Percentiles rank a stretch among this genome's conserved stretches.
Evolutionary conservation across 495 filamentous ascomycete genomes (phyloP).

Genomic region (Lasiosphaeriaceae sp.): DNA sequence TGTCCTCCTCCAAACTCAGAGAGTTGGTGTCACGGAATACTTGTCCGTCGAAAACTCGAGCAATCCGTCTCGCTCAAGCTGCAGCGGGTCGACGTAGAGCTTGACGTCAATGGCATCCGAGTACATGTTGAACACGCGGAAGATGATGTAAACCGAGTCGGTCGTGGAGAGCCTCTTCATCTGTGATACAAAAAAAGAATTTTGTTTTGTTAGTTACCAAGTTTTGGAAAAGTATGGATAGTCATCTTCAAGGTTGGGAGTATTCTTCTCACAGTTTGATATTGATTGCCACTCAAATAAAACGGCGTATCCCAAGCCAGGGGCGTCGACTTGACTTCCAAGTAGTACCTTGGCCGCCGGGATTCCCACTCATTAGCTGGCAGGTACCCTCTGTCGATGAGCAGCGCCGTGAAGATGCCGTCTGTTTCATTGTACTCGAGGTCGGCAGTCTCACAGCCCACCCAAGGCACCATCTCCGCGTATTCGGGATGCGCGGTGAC

Average conservation of each 20-base stretch:
- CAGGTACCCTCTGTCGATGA: conserved; percentile 33
- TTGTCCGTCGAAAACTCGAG: conserved; percentile 5
- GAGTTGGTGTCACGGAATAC: conserved; percentile 6
- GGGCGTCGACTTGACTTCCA: conserved; percentile 46
- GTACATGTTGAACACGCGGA: conserved; percentile 38
- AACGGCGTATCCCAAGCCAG: conserved; percentile 29
- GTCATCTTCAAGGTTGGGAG: not conserved
- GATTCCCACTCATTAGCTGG: not conserved
- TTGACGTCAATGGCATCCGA: conserved; percentile 26
- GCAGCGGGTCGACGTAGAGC: conserved; percentile 36
- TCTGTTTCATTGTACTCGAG: conserved; percentile 33
- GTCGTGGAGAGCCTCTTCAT: conserved; percentile 12
- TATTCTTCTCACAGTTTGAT: conserved; percentile 17
- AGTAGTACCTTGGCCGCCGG: conserved; percentile 30
- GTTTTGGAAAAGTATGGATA: too few species aligned
- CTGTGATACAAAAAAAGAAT: conserved; percentile 7
- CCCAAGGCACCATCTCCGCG: conserved; percentile 27
- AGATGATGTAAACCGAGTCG: conserved; percentile 36
- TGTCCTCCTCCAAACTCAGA: too few species aligned
- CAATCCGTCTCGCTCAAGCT: conserved; percentile 5
- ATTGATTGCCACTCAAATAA: conserved; percentile 38
- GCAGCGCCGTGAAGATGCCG: conserved; percentile 28
- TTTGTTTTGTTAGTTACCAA: not conserved
- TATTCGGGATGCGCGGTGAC: conserved; percentile 34
- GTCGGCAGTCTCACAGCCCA: conserved; percentile 35